Percentiles rank a stretch among this genome's conserved stretches.
phyloP scores from a whole-genome alignment of 441 rosid genomes.

The Erodium texanum region DNA sequence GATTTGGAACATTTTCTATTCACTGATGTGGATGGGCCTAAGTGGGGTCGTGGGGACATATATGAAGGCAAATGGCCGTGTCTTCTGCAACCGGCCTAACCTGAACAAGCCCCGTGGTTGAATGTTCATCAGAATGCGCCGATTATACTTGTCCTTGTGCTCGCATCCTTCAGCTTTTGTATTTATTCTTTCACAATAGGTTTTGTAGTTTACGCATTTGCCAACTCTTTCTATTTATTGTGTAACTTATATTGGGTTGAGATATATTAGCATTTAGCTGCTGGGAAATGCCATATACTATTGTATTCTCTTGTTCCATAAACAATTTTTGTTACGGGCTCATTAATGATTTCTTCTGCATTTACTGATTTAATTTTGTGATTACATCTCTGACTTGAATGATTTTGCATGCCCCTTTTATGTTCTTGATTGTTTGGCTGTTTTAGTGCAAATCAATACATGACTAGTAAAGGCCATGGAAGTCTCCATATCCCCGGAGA shows the following conservation, averaged over 20 bases:
- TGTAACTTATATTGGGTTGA: background rate
- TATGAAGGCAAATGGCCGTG: background rate
- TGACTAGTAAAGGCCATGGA: too few species aligned
- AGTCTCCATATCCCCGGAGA: too few species aligned
- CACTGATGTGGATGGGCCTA: background rate
- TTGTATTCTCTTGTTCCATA: too few species aligned
- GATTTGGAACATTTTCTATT: conserved; percentile 2
- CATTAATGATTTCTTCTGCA: too few species aligned
- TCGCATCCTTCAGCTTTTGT: conserved; percentile 13
- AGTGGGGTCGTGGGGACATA: background rate
- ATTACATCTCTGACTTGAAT: too few species aligned
- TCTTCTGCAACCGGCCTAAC: conserved; percentile 1
- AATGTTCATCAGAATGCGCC: background rate
- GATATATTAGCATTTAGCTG: background rate
- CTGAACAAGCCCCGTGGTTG: conserved; percentile 2
- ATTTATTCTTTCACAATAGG: conserved; percentile 14
- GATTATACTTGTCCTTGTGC: conserved; percentile 5
- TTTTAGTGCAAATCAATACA: too few species aligned
- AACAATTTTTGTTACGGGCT: too few species aligned
- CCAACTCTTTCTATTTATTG: too few species aligned
- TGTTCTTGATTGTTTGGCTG: too few species aligned
- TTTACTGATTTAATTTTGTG: too few species aligned
- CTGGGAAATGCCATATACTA: background rate
- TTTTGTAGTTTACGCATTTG: background rate
- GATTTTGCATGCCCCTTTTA: too few species aligned